Base-by-base conservation (phyloP, 1,284 basidiomycete genomes). In the Marasmius tenuissimus region DNA sequence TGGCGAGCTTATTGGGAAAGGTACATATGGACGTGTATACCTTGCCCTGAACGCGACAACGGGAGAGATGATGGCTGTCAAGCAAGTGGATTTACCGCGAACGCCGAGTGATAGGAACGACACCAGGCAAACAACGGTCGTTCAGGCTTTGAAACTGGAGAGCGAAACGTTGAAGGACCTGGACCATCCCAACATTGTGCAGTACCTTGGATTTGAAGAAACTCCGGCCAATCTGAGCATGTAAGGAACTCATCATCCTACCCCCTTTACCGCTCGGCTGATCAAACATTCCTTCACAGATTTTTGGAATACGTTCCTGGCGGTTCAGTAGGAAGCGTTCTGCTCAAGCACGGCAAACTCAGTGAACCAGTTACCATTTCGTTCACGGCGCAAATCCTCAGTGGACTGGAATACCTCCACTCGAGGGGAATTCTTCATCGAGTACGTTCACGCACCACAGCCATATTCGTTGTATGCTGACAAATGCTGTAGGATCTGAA, bases 221-320 rank as follows among this genome's bases (percentile, higher is more conserved):
- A 97, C 94, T 0, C 87, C 88, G 3, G 85, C 89, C 58, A 93
- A 92, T 76, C 78, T 98, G 65, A 97, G 94, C 82, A 98, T 99
- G 91, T 94, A 72, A 73, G 92, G 84, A 6, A n/a, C 11, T n/a
- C 27, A 12, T 7, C 54, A 27, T 56, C 57, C 61, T 54, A 12
- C 57, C 52, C 50, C 52, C 35, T 61, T 55, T 34, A 47, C 61
- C 58, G 58, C 38, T 61, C 42, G 59, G 62, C 40, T 60, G 45
- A 14, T 63, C 52, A 59, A 59, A 61, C 58, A 22, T 27, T 60
- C 55, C 33, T 58, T 61, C 55, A 9, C 67, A 95, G 93, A 70
- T 99, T 99, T 81, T 82, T 99, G 74, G 96, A 98, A 78, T 98
- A 98, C 73, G 96, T 98, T 58, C 96, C 97, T 62, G 97, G 97